Base-by-base conservation (phyloP, 2,329 filamentous ascomycete species). In the Pseudogymnoascus sp. region DNA sequence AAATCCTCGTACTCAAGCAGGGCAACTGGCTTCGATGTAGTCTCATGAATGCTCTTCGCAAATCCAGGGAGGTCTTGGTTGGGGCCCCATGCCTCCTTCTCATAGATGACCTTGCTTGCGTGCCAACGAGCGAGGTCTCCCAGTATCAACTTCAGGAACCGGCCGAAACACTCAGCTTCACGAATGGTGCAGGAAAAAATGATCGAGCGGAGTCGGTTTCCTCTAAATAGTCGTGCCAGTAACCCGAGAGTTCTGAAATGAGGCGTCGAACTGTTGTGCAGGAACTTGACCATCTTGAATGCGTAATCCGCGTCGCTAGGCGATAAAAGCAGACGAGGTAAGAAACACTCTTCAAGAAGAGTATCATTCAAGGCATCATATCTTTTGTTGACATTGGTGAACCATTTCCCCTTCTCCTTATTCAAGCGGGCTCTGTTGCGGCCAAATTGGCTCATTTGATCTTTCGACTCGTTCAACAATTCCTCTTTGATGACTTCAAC, bases 91-190 rank as follows among this genome's bases (percentile, higher is more conserved):
- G 90, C 93, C 71, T 95, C 90, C 71, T 89, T 91, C 72, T 95
- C 90, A 73, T 94, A 99, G 0, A 83, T 77, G 5, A 79, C 75
- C 70, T 88, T 87, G 72, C 91, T 88, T 23, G 84, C 83, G 74
- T 97, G 94, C 94, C 95, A 99, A 61, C 81, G 79, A 6, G 86
- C 83, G 16, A 99, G 80, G 67, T 97, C 91, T 65, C 87, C 84
- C 10, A 99, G 78, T 1, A 94, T 79, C 65, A 93, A 86, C 70
- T 88, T 91, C 62, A 99, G 77, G 74, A 99, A 97, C 23, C 90
- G 89, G 11, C 92, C 94, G n/a, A 99, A 79, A 68, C 96, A 91
- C 73, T 96, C 91, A 0, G 92, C 91, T 75, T 99, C 95, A 63
- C 91, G 88, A 23, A 93, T 88, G 0, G 92, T 96, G 73, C 90